A percentile compares a stretch with the other conserved stretches of the same genome.
Evolutionary conservation across 1,139 yeast genomes (phyloP).

Genomic region (Saccharomyces hybrid): DNA sequence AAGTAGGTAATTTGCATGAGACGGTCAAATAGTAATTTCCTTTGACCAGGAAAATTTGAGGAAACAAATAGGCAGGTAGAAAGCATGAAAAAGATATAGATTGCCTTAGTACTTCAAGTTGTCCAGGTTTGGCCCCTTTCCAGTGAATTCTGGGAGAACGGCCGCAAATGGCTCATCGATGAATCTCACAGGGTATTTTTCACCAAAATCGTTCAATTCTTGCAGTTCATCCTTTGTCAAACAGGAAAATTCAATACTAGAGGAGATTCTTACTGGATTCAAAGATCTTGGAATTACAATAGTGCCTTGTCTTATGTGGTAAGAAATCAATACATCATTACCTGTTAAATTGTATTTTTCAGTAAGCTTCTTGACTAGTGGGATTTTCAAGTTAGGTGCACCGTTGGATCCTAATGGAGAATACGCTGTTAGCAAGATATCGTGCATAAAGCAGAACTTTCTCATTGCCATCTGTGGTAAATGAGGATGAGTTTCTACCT

Average conservation of each 20-base stretch:
- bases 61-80: background rate
- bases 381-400: slow-evolving; percentile 45
- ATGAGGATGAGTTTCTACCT: slow-evolving; percentile 54
- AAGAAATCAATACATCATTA: slow-evolving; percentile 45
- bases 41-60: background rate
- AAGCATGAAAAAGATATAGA: background rate
- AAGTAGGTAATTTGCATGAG: background rate
- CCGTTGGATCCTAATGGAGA: slow-evolving; percentile 54
- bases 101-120: background rate
- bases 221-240: slow-evolving; percentile 40
- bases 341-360: slow-evolving; percentile 39
- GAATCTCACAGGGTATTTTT: slow-evolving; percentile 37
- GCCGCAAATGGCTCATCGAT: slow-evolving; percentile 29
- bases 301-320: slow-evolving; percentile 47
- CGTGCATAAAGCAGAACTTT: slow-evolving; percentile 38
- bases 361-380: slow-evolving; percentile 38
- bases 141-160: slow-evolving; percentile 26
- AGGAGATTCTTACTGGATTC: slow-evolving; percentile 33
- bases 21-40: background rate
- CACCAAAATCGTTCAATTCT: slow-evolving; percentile 40
- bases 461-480: slow-evolving; percentile 47
- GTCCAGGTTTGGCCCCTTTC: slow-evolving; percentile 3
- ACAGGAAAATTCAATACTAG: slow-evolving; percentile 33
- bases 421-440: slow-evolving; percentile 47
- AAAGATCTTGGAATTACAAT: slow-evolving; percentile 50